Base-by-base conservation (phyloP, 129 eudicot genomes). In the Escallonia rubra region DNA sequence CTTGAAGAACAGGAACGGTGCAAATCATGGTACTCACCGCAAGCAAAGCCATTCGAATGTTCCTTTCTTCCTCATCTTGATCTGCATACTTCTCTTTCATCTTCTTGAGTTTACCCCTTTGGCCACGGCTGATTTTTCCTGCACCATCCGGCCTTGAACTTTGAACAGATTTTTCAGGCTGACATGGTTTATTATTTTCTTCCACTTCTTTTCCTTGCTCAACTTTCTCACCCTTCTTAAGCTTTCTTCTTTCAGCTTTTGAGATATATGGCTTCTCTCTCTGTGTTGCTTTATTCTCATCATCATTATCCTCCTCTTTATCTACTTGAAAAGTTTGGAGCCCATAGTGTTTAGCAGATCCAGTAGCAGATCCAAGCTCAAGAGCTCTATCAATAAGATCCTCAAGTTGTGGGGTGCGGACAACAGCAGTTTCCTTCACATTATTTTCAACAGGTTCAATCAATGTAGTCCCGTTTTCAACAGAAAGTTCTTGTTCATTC, bases 31-130 rank as follows among this genome's bases (percentile, higher is more conserved):
- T 63, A 88, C 96, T 93, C 61, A 93, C 98, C 13, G 90, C 98
- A 61, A 93, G 86, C 75, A 93, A 78, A 66, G 95, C 88, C 91
- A 93, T 93, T 62, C 96, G 78, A 61, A 93, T 82, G 61, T 74
- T 82, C 53, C 96, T 82, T 75, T 89, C 98, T 66, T 93, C 98
- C 81, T 93, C 98, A 46, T 93, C 96, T 67, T 93, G 98, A 78
- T 93, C 96, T 7, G 92, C 95, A 74, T 93, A 93, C 71, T 89
- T 93, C 67, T 92, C 98, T 84, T 93, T 93, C 76, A 93, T 89
- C 81, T 93, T 93, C 84, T 93, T 93, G 43, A 93, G 86, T 78
- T 93, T 93, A 61, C 91, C 79, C 73, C 65, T 93, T 81, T 93
- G 96, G 12, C 98, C 98, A 69, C 98, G 95, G 51, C 85, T 80